phyloP scores from a whole-genome alignment of 495 filamentous ascomycete species.

The Aspergillus diversus region DNA sequence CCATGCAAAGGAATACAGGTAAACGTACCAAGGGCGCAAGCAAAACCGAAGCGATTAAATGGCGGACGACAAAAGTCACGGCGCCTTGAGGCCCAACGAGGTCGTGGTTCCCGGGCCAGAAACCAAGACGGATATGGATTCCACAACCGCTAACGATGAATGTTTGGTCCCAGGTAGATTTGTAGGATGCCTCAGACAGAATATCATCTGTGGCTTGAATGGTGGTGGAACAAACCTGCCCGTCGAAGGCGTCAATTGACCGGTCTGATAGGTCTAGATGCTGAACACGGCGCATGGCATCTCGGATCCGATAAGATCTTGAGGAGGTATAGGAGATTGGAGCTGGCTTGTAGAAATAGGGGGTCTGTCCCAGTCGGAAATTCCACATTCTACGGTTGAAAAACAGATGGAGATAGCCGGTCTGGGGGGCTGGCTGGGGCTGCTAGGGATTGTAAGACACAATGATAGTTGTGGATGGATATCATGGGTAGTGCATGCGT shows the following conservation, averaged over 20 bases:
- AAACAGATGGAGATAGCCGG: neutral
- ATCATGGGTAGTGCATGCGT: no score
- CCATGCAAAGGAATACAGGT: no score
- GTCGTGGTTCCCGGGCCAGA: neutral
- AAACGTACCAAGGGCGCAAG: neutral
- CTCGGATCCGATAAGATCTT: neutral
- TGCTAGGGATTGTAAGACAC: neutral
- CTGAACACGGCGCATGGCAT: neutral
- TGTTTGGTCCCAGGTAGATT: neutral
- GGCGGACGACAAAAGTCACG: neutral
- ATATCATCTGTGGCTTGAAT: neutral
- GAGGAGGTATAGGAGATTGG: neutral
- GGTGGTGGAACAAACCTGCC: neutral
- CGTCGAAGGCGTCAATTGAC: neutral
- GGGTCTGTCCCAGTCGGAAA: neutral
- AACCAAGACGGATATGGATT: neutral
- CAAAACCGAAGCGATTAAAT: neutral
- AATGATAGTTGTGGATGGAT: neutral
- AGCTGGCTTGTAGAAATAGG: neutral
- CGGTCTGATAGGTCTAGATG: neutral
- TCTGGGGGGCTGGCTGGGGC: neutral
- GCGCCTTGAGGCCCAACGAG: neutral
- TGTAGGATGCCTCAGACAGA: neutral
- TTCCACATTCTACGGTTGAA: neutral
- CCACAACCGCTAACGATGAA: neutral